Conservation (phyloP, 345 rosid genomes). For the Lepidium didymum region DNA sequence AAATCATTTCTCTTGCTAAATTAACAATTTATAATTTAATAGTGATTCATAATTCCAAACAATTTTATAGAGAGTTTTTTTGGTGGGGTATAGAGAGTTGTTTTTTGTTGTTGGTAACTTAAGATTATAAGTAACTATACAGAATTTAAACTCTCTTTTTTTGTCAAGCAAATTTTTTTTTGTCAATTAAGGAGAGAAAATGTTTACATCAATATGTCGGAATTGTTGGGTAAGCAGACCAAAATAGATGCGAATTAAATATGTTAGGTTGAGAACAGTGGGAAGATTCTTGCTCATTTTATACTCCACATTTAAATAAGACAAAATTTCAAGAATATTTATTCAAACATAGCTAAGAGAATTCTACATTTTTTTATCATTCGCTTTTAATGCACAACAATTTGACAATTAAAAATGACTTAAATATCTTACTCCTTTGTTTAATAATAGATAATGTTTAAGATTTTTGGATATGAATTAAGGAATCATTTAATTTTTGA, state of each 20-base stretch:
- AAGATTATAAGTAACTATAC: not conserved
- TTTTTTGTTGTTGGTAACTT: not conserved
- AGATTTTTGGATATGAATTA: too few species aligned
- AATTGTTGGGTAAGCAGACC: slow-evolving; percentile 12
- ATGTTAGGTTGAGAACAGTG: slow-evolving; percentile 18
- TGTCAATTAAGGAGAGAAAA: not conserved
- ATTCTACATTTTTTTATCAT: not conserved
- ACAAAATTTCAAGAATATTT: not conserved
- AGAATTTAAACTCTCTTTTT: not conserved
- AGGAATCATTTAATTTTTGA: too few species aligned
- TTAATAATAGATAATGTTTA: too few species aligned
- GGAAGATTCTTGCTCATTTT: slow-evolving; percentile 20
- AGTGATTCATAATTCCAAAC: too few species aligned
- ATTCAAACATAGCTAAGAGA: not conserved
- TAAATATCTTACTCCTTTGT: too few species aligned
- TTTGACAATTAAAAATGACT: not conserved
- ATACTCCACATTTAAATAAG: slow-evolving; percentile 12
- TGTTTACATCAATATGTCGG: not conserved
- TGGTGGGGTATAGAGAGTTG: too few species aligned
- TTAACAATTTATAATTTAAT: too few species aligned
- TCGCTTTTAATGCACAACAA: not conserved
- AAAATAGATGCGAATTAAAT: slow-evolving; percentile 15
- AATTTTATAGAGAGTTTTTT: too few species aligned
- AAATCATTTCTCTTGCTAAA: too few species aligned
- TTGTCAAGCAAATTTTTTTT: too few species aligned